Conservation (phyloP, 345 rosid genomes). For the Ricinus communis region DNA sequence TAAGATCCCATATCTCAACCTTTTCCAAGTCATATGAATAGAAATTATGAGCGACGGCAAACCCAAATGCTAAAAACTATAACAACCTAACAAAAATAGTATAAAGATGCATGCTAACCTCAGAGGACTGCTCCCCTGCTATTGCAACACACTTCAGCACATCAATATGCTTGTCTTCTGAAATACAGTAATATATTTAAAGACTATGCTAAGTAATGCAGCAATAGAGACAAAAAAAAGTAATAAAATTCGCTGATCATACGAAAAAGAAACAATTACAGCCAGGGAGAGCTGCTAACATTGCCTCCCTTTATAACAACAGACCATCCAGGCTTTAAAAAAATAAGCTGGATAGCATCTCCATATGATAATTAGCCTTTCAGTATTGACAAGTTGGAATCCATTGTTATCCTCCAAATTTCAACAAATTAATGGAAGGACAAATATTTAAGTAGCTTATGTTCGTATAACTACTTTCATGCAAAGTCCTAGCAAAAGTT, state of each 20-base stretch:
- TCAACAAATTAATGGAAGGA: background rate
- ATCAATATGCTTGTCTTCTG: constrained; percentile 40
- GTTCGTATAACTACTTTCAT: background rate
- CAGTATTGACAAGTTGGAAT: background rate
- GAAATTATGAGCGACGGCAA: constrained; percentile 20
- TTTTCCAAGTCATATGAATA: constrained; percentile 26
- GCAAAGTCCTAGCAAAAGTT: background rate
- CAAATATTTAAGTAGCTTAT: background rate
- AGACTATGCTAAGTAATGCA: background rate
- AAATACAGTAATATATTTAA: constrained; percentile 8
- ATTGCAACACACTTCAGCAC: constrained; percentile 59
- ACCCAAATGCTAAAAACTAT: constrained; percentile 3
- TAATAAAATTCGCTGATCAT: background rate
- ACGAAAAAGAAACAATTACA: background rate
- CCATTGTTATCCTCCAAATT: background rate
- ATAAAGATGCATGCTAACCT: constrained; percentile 43
- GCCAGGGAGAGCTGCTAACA: background rate
- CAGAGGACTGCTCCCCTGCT: constrained; percentile 72
- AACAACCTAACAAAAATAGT: background rate
- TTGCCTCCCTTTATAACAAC: background rate
- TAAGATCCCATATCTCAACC: constrained; percentile 92
- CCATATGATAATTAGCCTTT: background rate
- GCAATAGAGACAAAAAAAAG: background rate
- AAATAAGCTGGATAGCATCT: background rate
- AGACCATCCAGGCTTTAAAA: background rate